Evolutionary conservation across 2,329 filamentous ascomycete genomes (phyloP), one percentile per base, ranked within the genome.

Genomic region (Grosmannia clavigera): DNA sequence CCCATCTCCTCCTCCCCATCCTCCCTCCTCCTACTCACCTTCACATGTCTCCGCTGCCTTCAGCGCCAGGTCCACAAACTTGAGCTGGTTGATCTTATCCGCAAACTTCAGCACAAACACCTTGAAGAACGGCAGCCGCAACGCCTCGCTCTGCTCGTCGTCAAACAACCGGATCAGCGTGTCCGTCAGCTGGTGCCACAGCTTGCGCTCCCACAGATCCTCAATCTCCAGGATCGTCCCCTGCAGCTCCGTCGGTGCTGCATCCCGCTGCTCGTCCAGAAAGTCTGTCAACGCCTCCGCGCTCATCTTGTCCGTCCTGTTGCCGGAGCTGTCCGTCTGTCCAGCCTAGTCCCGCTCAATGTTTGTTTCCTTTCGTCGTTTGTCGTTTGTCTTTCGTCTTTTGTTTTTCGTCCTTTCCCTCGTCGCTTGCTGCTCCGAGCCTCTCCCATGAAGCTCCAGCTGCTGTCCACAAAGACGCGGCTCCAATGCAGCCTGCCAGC

Each of bases 131-230:
- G 85, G 79, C 76, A 99, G 82, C 70, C 92, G 87, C 76, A 95
- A 90, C 61, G 84, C 80, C 60, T 85, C 87, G 74, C 92, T 97
- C 70, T 86, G 83, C 53, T 88, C 81, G 67, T 89, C 77, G 69
- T 86, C 85, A 78, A 96, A 99, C 81, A 92, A 96, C 66, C 88
- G 82, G 67, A 96, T 79, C 60, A 99, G 82, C 58, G 86, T 80
- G 70, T 96, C 88, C 43, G 94, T 99, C 66, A 99, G 87, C 76
- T 99, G 92, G 78, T 99, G 94, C 94, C 94, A 99, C 76, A 99
- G 82, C 78, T 96, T 96, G 69, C 92, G 86, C 79, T 99, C 94
- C 94, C 94, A 99, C 71, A 85, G 89, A 72, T 95, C 91, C 78
- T 99, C 94, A 66, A 99, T 96, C 68, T 87, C 84, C 68, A 99